Base-by-base conservation (phyloP, 2,329 filamentous ascomycete genomes). In the Lachnellula cervina region DNA sequence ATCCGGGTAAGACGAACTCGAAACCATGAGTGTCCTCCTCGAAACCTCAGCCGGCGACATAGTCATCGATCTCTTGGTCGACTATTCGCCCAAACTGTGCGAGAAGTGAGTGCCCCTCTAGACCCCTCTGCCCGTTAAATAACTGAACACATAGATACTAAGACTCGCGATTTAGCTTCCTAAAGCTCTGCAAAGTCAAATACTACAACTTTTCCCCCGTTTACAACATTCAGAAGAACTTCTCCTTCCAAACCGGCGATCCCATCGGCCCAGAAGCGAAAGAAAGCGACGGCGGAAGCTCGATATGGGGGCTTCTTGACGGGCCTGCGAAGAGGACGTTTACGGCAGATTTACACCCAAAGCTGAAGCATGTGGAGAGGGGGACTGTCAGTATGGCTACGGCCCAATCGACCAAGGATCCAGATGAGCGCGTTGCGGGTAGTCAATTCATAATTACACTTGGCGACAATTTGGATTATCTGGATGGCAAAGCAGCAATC, bases 341-440 rank as follows among this genome's bases (percentile, higher is more conserved):
- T 69, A 79, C 83, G 9, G 88, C 91, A n/a, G 83, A 92, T 61
- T 87, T 97, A 66, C 84, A 91, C 64, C 87, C 87, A 5, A 96
- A 93, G 70, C 76, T 96, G 64, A 96, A 94, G 72, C 94, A 99
- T 72, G 75, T 82, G 42, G 90, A 96, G 71, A 85, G 89, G 63
- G 93, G 93, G 53, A 97, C 90, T 14, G 92, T 99, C 59, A 97
- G 92, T 75, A 96, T 97, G 90, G 94, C 93, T n/a, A 97, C 93
- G 0, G 89, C 85, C 17, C 87, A 89, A 0, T 83, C 87, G 9
- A 76, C 85, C 4, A 80, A 81, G 16, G 88, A 97, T 67, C 87
- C 89, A 2, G 91, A 97, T 64, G 84, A 86, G 57, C 84, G 91
- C 34, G 76, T 96, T 45, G 91, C 91, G 0, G 91, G 82, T 6